Evolutionary conservation across 371 early-diverging fungal genomes (phyloP).

Genomic region (Mortierella sp.): DNA sequence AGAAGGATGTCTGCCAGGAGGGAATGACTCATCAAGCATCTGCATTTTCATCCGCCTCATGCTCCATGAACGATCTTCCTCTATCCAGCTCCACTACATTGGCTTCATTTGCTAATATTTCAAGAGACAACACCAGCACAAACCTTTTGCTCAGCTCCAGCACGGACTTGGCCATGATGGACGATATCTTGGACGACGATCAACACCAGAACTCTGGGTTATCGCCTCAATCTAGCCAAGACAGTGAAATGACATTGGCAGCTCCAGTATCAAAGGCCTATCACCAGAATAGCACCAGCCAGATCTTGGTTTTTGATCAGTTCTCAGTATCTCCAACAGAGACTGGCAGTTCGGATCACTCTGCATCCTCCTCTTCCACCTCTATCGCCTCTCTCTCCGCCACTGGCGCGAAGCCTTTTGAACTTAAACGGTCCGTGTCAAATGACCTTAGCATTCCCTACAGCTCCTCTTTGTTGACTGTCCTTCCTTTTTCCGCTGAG

Average conservation of each 20-base stretch:
- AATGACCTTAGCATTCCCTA: slow-evolving; percentile 45
- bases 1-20: slow-evolving; percentile 40
- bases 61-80: slow-evolving; percentile 26
- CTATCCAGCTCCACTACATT: slow-evolving; percentile 30
- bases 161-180: slow-evolving; percentile 47
- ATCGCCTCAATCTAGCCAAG: background rate
- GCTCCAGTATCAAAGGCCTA: slow-evolving; percentile 10
- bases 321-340: slow-evolving; percentile 1
- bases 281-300: slow-evolving; percentile 43
- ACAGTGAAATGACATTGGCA: slow-evolving; percentile 29
- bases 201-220: background rate
- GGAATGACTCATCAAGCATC: slow-evolving; percentile 23
- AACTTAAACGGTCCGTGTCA: slow-evolving; percentile 14
- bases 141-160: slow-evolving; percentile 42
- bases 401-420: background rate
- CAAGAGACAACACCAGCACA: slow-evolving; percentile 10
- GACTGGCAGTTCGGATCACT: background rate
- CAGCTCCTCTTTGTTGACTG: slow-evolving; percentile 42
- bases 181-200: slow-evolving; percentile 21
- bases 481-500: slow-evolving; percentile 49
- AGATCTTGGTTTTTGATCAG: slow-evolving; percentile 43
- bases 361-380: slow-evolving; percentile 13
- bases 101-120: slow-evolving; percentile 16
- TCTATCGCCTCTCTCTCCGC: background rate
- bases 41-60: slow-evolving; percentile 32